Evolutionary conservation across 140 eudicot species (phyloP), one percentile per base, ranked within the genome.

Genomic region (Flaveria floridana): DNA sequence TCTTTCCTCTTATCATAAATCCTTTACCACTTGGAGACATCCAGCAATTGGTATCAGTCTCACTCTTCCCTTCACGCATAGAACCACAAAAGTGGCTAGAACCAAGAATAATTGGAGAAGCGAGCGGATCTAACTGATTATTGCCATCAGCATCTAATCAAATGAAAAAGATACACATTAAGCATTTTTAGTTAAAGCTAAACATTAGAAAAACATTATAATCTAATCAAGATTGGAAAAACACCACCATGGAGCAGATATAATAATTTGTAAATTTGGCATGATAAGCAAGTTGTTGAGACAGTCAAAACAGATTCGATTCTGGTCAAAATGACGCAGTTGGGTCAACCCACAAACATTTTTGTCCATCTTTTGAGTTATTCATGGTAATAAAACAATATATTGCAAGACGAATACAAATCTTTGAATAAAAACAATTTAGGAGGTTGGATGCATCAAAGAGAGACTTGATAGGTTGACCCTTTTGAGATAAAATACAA

Each of bases 1-100:
- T 83, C 82, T 88, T 86, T 80, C 99, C 99, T 68, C 99, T 79
- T 69, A 94, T 82, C 89, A 83, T 88, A 81, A 94, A 94, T 79
- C 96, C 99, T 18, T 82, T 46, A 72, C 97, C 96, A 81, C 84
- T 76, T 19, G 97, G 99, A 78, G 89, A 82, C 68, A 87, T 73
- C 99, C 99, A 94, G 84, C 99, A 94, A 68, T 94, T 80, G 48
- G 75, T 69, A 67, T 94, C 99, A 57, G 72, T 50, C 15, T 86
- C 99, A 74, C 80, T 81, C 75, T 81, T 88, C 59, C 89, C 96
- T 80, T 79, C 85, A 51, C 79, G 85, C 94, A 94, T 80, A 44
- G 96, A 83, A 68, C 94, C 94, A 69, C 77, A 71, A 73, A 85
- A 87, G 52, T 78, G 79, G 77, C 79, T 74, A 37, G 85, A 83